Evolutionary conservation across 768 basidiomycete species (phyloP), one percentile per base, ranked within the genome.

Genomic region (Suillus subluteus): DNA sequence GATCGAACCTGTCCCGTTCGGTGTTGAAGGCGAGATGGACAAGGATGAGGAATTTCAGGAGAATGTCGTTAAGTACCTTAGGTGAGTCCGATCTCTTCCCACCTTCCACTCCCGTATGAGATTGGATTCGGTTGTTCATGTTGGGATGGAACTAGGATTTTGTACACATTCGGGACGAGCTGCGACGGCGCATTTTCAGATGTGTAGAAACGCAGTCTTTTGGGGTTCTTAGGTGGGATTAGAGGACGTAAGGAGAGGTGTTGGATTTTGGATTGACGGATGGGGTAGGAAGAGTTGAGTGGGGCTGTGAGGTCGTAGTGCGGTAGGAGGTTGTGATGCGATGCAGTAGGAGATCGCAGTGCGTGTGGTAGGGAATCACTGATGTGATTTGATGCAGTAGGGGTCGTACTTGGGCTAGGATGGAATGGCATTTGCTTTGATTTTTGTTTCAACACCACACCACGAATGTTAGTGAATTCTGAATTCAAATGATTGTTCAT

Each of bases 11-110:
- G 69, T 89, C 30, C 90, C 91, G 12, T 82, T 86, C 64, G 92
- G 91, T 0, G 82, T 80, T 6, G 89, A 92, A 71, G 91, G 90
- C 18, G 90, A 92, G 67, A 78, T 79, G 52, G 79, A 79, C n/a
- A 86, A 79, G 11, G 92, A 92, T 73, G 71, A 73, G 2, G 88
- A 90, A 64, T 88, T 32, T 32, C 32, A 32, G 5, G 32, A 32
- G 32, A 91, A 89, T 69, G 74, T 85, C 2, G 69, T 88, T n/a
- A 82, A 87, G n/a, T n/a, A n/a, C n/a, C n/a, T n/a, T n/a, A n/a
- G n/a, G n/a, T 87, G 62, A 62, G 83, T 75, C 13, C 16, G 6
- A 48, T 23, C 18, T 35, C 6, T 7, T 43, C 0, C 16, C 11
- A 16, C 16, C 37, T 38, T 63, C 2, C 12, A n/a, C 11, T 48